Evolutionary conservation across 306 rosid species (phyloP).

Genomic region (Inga leiocalycina): DNA sequence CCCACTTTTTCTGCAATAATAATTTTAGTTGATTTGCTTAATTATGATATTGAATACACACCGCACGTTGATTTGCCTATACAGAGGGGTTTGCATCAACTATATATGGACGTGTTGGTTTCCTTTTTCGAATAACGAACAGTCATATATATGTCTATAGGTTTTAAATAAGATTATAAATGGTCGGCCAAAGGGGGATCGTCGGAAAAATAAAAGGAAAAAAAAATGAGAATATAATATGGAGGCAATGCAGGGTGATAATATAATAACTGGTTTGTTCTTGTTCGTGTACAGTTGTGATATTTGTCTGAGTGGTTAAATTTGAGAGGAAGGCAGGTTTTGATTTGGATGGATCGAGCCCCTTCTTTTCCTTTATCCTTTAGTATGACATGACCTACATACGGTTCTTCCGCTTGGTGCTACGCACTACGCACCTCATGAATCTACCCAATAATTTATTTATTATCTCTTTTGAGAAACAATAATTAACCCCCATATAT

Average conservation of each 20-base stretch:
- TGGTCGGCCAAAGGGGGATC: not conserved
- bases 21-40: not conserved
- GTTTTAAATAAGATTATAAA: not conserved
- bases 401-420: slow-evolving; percentile 6
- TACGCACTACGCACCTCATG: slow-evolving; percentile 13
- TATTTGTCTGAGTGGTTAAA: slow-evolving; percentile 12
- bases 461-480: slow-evolving; percentile 7
- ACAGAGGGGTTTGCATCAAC: not conserved
- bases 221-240: not conserved
- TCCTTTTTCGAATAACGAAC: not conserved
- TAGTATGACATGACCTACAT: slow-evolving; percentile 1
- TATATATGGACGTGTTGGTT: not conserved
- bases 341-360: slow-evolving; percentile 27
- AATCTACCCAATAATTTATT: not conserved
- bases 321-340: slow-evolving; percentile 24
- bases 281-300: slow-evolving; percentile 10
- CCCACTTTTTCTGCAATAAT: not conserved
- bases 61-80: not conserved
- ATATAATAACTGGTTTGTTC: not conserved
- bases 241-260: not conserved
- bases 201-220: not conserved
- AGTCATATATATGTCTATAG: not conserved
- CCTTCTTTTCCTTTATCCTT: not conserved
- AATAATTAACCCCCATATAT: not conserved
- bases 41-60: not conserved